Evolutionary conservation across 352 stramenopile species (phyloP), one percentile per base, ranked within the genome.

Genomic region (Saprolegnia parasitica): DNA sequence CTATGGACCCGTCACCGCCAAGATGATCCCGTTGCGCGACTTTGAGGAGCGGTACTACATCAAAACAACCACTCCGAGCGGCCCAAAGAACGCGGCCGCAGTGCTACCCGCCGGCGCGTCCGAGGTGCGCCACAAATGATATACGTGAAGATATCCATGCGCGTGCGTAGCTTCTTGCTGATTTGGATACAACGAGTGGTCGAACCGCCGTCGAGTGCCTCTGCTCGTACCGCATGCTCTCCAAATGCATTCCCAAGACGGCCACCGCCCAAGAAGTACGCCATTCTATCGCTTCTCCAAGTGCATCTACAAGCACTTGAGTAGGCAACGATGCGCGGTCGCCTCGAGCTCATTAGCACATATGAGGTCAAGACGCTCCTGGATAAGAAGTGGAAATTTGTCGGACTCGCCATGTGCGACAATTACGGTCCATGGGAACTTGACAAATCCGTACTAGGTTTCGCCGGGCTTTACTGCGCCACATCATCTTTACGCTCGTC

Each of bases 371-470:
- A 81, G 62, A 73, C 80, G 47, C 56, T 87, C 23, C 63, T 89
- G 18, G 62, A 75, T 40, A 87, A 86, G 54, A 89, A 89, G 37
- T 89, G 78, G 81, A 84, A 89, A 35, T 89, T 84, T 55, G 77
- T 86, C 23, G 81, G 81, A 4, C 74, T 78, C 5, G 86, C 86
- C 47, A 73, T 81, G n/a, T 61, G 52, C 16, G 75, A 80, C 8
- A 35, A 11, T 58, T 2, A 21, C 24, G 35, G 11, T 24, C 11
- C 3, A 60, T 60, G 11, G 4, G 11, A 40, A 13, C 20, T 42
- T 60, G 11, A 20, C 24, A 42, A 24, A 13, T 24, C 11, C 52
- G 35, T 9, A 2, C 3, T 9, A 60, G 52, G 52, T 65, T 87
- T 70, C 39, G 35, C 37, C 63, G 50, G 23, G 52, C 52, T 20